phyloP scores from a whole-genome alignment of 1,284 basidiomycete species.

The Porogramme epimiltina region DNA sequence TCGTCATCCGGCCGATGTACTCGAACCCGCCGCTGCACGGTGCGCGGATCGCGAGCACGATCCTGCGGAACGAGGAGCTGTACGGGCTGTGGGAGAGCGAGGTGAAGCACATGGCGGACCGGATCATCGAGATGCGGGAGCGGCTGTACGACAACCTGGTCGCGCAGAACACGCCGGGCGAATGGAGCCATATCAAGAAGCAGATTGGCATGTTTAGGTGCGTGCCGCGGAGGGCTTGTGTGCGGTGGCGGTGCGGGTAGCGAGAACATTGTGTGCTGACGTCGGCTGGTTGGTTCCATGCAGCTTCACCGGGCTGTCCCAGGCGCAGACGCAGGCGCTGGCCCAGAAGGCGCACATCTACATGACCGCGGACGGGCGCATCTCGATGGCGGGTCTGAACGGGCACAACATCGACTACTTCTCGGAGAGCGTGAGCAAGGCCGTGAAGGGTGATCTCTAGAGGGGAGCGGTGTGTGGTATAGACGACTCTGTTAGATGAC shows the following conservation, averaged over 20 bases:
- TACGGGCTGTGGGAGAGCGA: constrained; percentile 90
- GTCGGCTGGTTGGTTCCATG: constrained; percentile 2
- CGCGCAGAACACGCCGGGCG: constrained; percentile 86
- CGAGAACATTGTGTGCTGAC: not conserved
- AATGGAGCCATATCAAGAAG: constrained; percentile 95
- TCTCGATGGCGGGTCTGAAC: constrained; percentile 97
- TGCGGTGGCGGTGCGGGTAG: not conserved
- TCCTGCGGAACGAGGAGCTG: constrained; percentile 77
- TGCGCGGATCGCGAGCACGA: constrained; percentile 86
- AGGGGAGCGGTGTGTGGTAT: not conserved
- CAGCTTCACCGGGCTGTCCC: constrained; percentile 87
- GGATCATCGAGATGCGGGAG: constrained; percentile 96
- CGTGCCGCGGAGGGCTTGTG: no score
- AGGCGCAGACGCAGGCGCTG: constrained; percentile 84
- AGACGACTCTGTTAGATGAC: not conserved
- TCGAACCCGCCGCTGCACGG: constrained; percentile 98
- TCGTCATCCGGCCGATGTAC: constrained; percentile 96
- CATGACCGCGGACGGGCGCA: constrained; percentile 88
- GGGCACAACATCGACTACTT: constrained; percentile 89
- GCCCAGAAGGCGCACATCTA: constrained; percentile 95
- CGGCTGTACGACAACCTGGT: constrained; percentile 82
- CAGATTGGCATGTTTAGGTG: constrained; percentile 96
- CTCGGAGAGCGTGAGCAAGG: constrained; percentile 82
- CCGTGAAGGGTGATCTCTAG: constrained; percentile 78
- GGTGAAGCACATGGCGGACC: constrained; percentile 94